Evolutionary conservation across 2,329 filamentous ascomycete genomes (phyloP), one percentile per base, ranked within the genome.

Genomic region (Neodidymelliopsis sp.): DNA sequence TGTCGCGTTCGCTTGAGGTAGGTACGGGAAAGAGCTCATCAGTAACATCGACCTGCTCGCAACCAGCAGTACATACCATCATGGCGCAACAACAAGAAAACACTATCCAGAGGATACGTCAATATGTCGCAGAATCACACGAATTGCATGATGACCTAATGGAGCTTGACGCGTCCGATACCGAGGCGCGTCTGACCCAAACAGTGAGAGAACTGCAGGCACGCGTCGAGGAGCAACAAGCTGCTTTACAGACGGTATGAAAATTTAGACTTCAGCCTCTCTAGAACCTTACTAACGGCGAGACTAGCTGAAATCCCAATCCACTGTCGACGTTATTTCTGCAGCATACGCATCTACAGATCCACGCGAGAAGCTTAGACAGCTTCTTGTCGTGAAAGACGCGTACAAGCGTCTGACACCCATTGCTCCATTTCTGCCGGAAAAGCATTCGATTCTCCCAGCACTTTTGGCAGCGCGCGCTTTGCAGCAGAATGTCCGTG

Each of bases 381-480:
- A 85, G 66, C 72, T 82, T 19, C 71, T 73, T 39, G 67, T 75
- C 29, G 75, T 91, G 64, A 85, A 83, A 60, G 74, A 78, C 38
- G 88, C 88, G 3, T 90, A 91, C 61, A 80, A 84, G 41, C 79
- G 81, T 12, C 75, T 91, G 35, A 80, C 84, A 10, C 75, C 81
- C 31, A 78, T 81, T 11, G 80, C 85, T 40, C 86, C 87, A 7
- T 84, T 84, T 59, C 75, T 93, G 16, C 89, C 90, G 2, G 77
- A 80, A 18, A 75, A 83, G 8, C 83, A 81, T 38, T 93, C 90
- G 15, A 78, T 86, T 5, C 72, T 94, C 6, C 88, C 89, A 3
- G 84, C 86, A 6, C 77, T 95, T 4, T 69, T 94, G 29, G 89
- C 90, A 5, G 73, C 91, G 43, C 84, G 87, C 40, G 84, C 82